Base-by-base conservation (phyloP, 106 monocot species). In the Dioscorea alata region DNA sequence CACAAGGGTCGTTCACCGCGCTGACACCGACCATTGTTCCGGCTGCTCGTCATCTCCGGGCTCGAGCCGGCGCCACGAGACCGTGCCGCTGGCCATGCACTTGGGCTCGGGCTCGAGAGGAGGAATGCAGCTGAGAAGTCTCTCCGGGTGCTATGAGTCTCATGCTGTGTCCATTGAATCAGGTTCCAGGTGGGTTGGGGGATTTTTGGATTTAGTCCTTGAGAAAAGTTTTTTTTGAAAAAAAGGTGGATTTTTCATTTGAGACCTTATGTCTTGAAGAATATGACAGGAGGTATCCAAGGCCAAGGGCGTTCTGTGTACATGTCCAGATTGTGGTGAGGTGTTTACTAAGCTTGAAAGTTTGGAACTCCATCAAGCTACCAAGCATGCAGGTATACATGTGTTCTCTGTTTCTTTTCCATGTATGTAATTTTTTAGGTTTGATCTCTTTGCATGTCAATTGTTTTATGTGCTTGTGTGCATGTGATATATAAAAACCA, bases 91-190 rank as follows among this genome's bases (percentile, higher is more conserved):
- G 4, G 10, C 42, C 10, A 5, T 3, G 4, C 34, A 34, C 34
- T 25, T 13, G 24, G 6, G 24, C 28, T 23, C 77, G 32, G 48
- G 25, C 10, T 19, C 69, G 58, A 68, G 65, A 16, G 71, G 79
- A 6, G 86, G 84, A 2, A 59, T 77, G 69, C 83, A 79, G 50
- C 79, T 99, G 17, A 67, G 81, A 64, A 78, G 76, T 49, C 75
- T 99, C 61, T 83, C 92, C 50, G 90, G 97, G 6, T 99, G 97
- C 85, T 92, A 92, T 71, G 92, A 99, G 89, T 92, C 92, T 73
- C 92, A 80, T 35, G 81, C 97, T 17, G 70, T 93, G 23, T 76
- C 82, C 23, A 81, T 76, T 0, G 82, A 85, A 19, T 76, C 81
- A 6, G 53, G 59, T 51, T 76, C 79, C 12, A 85, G 88, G 88